Base-by-base conservation (phyloP, 1,284 basidiomycete genomes). In the Agroathelia rolfsii region DNA sequence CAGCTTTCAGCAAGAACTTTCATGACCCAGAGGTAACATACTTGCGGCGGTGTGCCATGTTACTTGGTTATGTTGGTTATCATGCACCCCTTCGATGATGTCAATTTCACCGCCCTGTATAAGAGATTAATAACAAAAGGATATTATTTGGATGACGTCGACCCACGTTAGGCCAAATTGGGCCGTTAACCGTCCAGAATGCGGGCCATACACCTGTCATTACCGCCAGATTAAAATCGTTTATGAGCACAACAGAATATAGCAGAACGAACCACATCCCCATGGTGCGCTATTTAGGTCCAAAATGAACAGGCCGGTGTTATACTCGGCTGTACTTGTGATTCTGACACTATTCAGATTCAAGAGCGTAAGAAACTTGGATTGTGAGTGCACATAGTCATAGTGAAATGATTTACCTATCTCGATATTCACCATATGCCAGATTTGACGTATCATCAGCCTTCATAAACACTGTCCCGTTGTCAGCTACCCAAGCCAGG, bases 41-140 rank as follows among this genome's bases (percentile, higher is more conserved):
- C 73, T 68, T 37, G 66, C 56, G 19, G 52, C 61, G 6, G 76
- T 80, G 51, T 84, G 80, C 68, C 76, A 81, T 26, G 81, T 74
- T 26, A 82, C 69, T 52, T 84, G 80, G 45, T 86, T 85, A 44
- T 80, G 75, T 46, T 74, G 60, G 46, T 80, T 80, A 40, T 78
- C 74, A 46, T 84, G 77, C 4, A 84, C 79, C 6, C 80, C 77
- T 56, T 86, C 81, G 13, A 86, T 66, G 33, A 88, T 78, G 53
- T 87, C 84, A 23, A 87, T 82, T 56, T 87, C 83, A 5, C 83
- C 83, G 5, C 61, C 58, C 75, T 80, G 40, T 12, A 22, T 24
- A 25, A 18, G 9, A 34, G 31, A 31, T 23, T 15, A 18, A 21
- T 10, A 8, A 28, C 20, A 12, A 10, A 17, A 16, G 18, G 39